Conservation (phyloP, 2,329 filamentous ascomycete species). For the Bertia moriformis region DNA sequence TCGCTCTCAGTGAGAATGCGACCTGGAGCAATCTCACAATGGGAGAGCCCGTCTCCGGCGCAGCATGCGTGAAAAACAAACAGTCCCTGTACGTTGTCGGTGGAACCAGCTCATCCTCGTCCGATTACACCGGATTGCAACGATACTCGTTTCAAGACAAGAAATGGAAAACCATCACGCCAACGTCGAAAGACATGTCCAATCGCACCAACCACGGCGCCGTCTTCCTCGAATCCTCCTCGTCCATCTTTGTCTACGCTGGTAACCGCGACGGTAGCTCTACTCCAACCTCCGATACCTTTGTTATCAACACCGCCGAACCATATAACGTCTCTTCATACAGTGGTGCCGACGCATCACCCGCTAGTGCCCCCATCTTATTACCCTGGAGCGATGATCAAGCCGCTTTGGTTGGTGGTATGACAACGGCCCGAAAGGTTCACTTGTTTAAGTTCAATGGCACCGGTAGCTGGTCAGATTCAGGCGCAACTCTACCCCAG, state of each 20-base stretch:
- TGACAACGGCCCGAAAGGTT: background rate
- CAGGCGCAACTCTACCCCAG: background rate
- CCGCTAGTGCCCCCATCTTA: background rate
- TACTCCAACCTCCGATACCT: background rate
- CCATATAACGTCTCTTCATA: background rate
- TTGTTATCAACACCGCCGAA: background rate
- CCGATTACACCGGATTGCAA: background rate
- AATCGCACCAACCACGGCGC: background rate
- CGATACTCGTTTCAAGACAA: background rate
- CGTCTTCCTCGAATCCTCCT: background rate
- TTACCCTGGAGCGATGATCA: background rate
- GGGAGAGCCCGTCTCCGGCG: background rate
- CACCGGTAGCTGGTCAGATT: background rate
- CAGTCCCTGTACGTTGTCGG: background rate
- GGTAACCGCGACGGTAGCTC: background rate
- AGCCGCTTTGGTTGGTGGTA: background rate
- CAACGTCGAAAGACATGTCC: background rate
- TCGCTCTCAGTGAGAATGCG: background rate
- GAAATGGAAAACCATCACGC: background rate
- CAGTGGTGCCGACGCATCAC: background rate
- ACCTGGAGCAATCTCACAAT: background rate
- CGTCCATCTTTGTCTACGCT: background rate
- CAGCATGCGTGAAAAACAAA: background rate
- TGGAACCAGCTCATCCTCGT: background rate
- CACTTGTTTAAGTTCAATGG: background rate